Conservation (phyloP, 305 asterid species). For the Salvia sclarea region DNA sequence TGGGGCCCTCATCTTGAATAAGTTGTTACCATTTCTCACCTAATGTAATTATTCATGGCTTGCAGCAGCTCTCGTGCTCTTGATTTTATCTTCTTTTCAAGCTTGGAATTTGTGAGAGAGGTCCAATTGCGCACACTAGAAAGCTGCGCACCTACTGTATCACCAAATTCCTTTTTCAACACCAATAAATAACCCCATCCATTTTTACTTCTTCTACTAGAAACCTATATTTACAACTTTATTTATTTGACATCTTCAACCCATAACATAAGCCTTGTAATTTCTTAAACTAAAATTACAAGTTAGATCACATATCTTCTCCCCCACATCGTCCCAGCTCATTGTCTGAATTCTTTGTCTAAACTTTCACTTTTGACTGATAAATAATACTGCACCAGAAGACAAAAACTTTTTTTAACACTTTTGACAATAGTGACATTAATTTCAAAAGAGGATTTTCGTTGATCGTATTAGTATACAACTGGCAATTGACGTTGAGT, state of each 20-base stretch:
- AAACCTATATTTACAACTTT: not conserved
- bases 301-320: not conserved
- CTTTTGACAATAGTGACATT: not conserved
- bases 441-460: not conserved
- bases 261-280: not conserved
- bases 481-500: not conserved
- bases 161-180: not conserved
- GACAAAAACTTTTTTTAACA: not conserved
- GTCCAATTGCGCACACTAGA: conserved; percentile 8
- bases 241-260: conserved; percentile 1
- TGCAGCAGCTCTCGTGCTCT: not conserved
- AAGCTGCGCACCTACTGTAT: conserved; percentile 15
- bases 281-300: not conserved
- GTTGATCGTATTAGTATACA: not conserved
- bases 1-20: conserved; percentile 1
- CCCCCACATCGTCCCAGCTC: not conserved
- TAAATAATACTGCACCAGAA: not conserved
- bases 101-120: conserved; percentile 11
- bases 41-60: conserved; percentile 1
- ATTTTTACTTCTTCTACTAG: too few relatives aligned
- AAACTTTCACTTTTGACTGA: conserved; percentile 2
- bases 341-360: conserved; percentile 8
- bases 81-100: not conserved
- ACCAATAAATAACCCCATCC: not conserved
- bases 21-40: conserved; percentile 10